Base-by-base conservation (phyloP, 1,284 basidiomycete species). In the Irpex rosettiformis region DNA sequence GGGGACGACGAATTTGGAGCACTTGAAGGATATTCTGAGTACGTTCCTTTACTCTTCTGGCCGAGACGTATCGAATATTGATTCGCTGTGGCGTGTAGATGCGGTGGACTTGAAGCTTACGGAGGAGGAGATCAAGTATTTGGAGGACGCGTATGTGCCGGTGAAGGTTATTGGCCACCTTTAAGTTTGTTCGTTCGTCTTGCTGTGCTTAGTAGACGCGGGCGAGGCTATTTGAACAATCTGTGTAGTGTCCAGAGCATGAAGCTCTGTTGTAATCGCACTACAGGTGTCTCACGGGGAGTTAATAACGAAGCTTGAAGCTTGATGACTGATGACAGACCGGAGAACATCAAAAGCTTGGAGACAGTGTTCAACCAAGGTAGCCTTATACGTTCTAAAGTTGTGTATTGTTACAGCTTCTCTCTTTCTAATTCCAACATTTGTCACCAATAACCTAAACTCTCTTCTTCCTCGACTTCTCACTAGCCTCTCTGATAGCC, bases 401-500 rank as follows among this genome's bases (percentile, higher is more conserved):
- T n/a, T n/a, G n/a, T n/a, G n/a, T 37, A 11, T 37, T 37, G 33
- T 37, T 8, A 11, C 33, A 11, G 16, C 3, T 37, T 37, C 33
- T 2, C 16, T 37, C 33, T 16, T 37, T 37, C 3, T 16, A 6
- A 1, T 3, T 37, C 16, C 33, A 37, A 2, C 30, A n/a, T 40
- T 40, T 40, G 8, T 40, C 7, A 8, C 33, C 33, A 40, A 40
- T n/a, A 1, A 24, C 7, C 43, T 21, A 21, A 2, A 10, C 22
- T 18, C 18, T 47, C 22, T 47, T 18, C 18, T 47, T 47, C 22
- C 43, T 47, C 4, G 71, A 70, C 58, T 64, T 68, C 72, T 94
- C 91, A 65, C 85, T 85, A 27, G 91, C 89, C 62, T 83, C 78
- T 52, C 91, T 86, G 69, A 94, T 94, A 24, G 92, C 90, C 91